Evolutionary conservation across 192 early-diverging fungal species (phyloP), one percentile per base, ranked within the genome.

Genomic region (Backusella psychrophila): DNA sequence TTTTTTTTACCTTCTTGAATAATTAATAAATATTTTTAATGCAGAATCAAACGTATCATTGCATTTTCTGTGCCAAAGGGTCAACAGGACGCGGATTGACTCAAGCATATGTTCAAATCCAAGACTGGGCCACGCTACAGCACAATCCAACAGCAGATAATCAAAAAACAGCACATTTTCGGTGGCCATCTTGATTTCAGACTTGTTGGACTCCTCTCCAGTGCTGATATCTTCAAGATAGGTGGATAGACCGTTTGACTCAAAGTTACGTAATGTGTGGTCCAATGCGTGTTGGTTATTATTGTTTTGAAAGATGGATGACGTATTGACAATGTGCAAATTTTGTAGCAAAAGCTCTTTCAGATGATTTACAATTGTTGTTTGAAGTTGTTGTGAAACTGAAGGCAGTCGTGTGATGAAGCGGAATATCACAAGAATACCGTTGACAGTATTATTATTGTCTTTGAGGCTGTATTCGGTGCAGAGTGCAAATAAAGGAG

Each of bases 401-500:
- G 46, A 38, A 19, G 49, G 59, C 15, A 72, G n/a, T 21, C 14
- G 9, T 19, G 66, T 36, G 21, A 78, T 12, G 3, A 72, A 26
- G 21, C 44, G 77, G 26, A 78, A 67, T 17, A 78, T 41, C 1
- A 35, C 19, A n/a, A 69, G 35, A 1, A 71, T 69, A 3, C 31
- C 59, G 8, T 59, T 39, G 21, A 72, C 75, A 0, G 71, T 9
- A 8, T 26, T 49, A 0, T 36, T 66, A 35, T 74, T 29, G 4
- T 49, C n/a, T 31, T 63, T 63, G 56, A 63, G 56, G 12, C 26
- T 26, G 31, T 75, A 31, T 17, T 75, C 42, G 33, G 39, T 49
- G 3, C 69, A 53, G 9, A 75, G 31, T 41, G 59, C 44, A 65
- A 71, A 71, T 29, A 79, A 34, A 11, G 74, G 73, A 23, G 78